These are phyloP conservation scores for Tylopilus sp. DNA, from an alignment of 1,284 basidiomycete genomes.

Conservation along the genomic window DNA sequence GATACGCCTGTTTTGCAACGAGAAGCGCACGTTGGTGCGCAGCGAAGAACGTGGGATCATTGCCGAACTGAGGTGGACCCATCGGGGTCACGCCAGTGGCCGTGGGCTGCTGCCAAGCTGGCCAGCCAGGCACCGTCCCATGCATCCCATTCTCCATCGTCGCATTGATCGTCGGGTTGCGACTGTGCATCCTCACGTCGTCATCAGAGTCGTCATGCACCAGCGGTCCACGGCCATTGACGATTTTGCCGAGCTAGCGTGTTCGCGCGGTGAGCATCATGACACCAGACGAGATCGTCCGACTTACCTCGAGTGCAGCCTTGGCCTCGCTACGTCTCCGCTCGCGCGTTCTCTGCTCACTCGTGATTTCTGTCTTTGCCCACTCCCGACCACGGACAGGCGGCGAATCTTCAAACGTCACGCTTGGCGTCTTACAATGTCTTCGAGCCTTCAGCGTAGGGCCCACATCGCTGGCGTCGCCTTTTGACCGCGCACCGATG, in stretches of 20 bases:
- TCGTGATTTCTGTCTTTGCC: slow-evolving; percentile 34
- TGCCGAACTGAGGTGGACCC: slow-evolving; percentile 30
- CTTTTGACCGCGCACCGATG: slow-evolving; percentile 39
- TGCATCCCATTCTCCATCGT: slow-evolving; percentile 43
- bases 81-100: slow-evolving; percentile 23
- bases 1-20: slow-evolving; percentile 79
- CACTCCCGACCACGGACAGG: slow-evolving; percentile 28
- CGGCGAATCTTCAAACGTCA: slow-evolving; percentile 50
- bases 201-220: slow-evolving; percentile 54
- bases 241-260: slow-evolving; percentile 70
- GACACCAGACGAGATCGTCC: slow-evolving; percentile 18
- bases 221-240: slow-evolving; percentile 68
- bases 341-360: slow-evolving; percentile 57
- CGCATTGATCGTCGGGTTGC: slow-evolving; percentile 37
- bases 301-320: slow-evolving; percentile 70
- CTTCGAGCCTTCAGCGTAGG: slow-evolving; percentile 32
- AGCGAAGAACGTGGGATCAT: slow-evolving; percentile 55
- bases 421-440: slow-evolving; percentile 53
- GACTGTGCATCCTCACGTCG: slow-evolving; percentile 27
- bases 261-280: slow-evolving; percentile 1
- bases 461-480: slow-evolving; percentile 34
- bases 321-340: slow-evolving; percentile 70
- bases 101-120: slow-evolving; percentile 33
- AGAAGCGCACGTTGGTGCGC: slow-evolving; percentile 82
- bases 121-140: slow-evolving; percentile 27